These are phyloP conservation scores for Linum trigynum DNA, from an alignment of 345 rosid genomes.

Conservation along the genomic window DNA sequence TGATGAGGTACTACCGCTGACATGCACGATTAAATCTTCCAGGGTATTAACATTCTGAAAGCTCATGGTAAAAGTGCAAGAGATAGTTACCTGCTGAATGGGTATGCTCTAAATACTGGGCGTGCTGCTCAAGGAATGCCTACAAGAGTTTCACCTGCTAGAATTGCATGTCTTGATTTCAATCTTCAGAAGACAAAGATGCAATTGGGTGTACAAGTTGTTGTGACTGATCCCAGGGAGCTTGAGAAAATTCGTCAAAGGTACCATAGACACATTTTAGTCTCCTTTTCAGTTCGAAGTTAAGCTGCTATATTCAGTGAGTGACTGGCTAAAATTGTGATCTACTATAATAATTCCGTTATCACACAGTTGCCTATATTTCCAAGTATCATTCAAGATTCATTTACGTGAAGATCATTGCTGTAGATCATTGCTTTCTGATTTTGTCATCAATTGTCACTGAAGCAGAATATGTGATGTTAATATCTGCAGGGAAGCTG, in stretches of 20 bases:
- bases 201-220: constrained; percentile 93
- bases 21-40: constrained; percentile 7
- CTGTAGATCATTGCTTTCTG: neutral
- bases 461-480: constrained; percentile 11
- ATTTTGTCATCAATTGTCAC: neutral
- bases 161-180: constrained; percentile 90
- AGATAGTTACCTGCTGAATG: constrained; percentile 82
- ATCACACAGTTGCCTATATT: neutral
- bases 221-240: constrained; percentile 92
- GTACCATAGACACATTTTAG: constrained; percentile 20
- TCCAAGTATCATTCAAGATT: neutral
- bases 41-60: constrained; percentile 88
- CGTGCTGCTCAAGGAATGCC: constrained; percentile 99
- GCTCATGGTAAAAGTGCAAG: constrained; percentile 94
- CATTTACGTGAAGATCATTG: neutral
- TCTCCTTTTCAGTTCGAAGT: neutral
- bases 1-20: neutral
- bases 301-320: neutral
- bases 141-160: constrained; percentile 75
- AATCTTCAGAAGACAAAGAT: constrained; percentile 94
- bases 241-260: constrained; percentile 95
- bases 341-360: neutral
- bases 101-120: constrained; percentile 86
- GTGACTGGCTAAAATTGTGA: neutral
- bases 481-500: constrained; percentile 66